Base-by-base conservation (phyloP, 2,329 filamentous ascomycete species). In the Metarhizium robertsii region DNA sequence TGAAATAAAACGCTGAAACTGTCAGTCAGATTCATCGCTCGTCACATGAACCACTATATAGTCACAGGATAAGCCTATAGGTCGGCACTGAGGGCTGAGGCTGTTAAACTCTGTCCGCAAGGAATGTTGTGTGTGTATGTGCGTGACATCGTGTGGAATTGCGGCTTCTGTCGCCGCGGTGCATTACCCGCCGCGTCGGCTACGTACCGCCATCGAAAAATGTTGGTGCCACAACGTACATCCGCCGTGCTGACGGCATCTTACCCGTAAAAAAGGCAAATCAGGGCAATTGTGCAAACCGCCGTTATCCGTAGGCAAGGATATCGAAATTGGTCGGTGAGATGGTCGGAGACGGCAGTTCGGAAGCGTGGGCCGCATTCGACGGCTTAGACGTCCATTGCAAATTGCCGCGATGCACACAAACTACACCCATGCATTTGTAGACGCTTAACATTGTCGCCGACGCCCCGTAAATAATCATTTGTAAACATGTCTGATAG, bases 161-260 rank as follows among this genome's bases (percentile, higher is more conserved):
- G 20, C 45, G 20, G 45, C 25, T 46, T 6, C 7, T 11, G 45
- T 29, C 25, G 45, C 10, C 18, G 7, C 29, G 52, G 52, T 53
- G 52, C 52, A 30, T 53, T 40, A 53, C 30, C 52, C 52, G 52
- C 45, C 10, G 32, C 8, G 32, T 53, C 52, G 52, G 52, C 36
- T 42, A 49, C 20, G 52, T 53, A 29, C 52, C 45, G 30, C 30
- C 43, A 48, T 14, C 8, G n/a, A 4, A n/a, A 25, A 25, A 20
- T 14, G 6, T 16, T 43, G 11, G 14, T 14, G 16, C 40, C 40
- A 20, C 45, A 13, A 30, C 20, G 45, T 25, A 6, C 45, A 48
- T 48, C 45, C 45, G 13, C 10, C 25, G 13, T 14, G 8, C 25
- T 48, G 6, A 2, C 13, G 4, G 20, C 20, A 7, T 30, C 30